A percentile compares a stretch with the other conserved stretches of the same genome.
phyloP scores from a whole-genome alignment of 2,329 filamentous ascomycete genomes.

The Nemania bipapillata region DNA sequence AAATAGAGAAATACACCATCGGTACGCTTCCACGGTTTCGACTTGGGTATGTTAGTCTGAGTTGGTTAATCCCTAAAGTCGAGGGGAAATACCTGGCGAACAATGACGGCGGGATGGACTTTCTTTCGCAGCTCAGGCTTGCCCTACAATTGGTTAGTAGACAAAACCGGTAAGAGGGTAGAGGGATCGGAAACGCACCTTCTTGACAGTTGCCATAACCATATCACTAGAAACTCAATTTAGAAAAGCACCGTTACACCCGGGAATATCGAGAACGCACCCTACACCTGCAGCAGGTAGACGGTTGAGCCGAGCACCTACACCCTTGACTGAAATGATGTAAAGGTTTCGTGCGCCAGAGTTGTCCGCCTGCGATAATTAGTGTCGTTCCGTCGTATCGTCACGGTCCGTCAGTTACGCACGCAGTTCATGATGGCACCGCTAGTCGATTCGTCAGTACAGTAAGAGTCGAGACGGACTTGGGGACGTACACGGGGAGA shows the following conservation, averaged over 20 bases:
- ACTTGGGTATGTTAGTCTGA: constrained; percentile 15
- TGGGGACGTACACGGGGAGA: constrained; percentile 92
- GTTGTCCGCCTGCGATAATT: constrained; percentile 27
- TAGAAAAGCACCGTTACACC: not conserved
- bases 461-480: not conserved
- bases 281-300: constrained; percentile 41
- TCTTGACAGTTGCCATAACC: constrained; percentile 45
- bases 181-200: constrained; percentile 9
- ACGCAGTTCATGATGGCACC: constrained; percentile 99
- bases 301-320: constrained; percentile 40
- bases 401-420: constrained; percentile 68
- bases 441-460: constrained; percentile 58
- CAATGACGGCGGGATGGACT: constrained; percentile 99
- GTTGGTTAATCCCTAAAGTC: not conserved
- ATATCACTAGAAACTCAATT: constrained; percentile 35
- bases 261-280: not conserved
- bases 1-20: constrained; percentile 99
- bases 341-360: constrained; percentile 35
- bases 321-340: constrained; percentile 41
- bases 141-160: constrained; percentile 59
- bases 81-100: constrained; percentile 74
- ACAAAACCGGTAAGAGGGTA: not conserved
- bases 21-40: constrained; percentile 57
- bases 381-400: constrained; percentile 3
- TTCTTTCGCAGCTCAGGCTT: constrained; percentile 99